phyloP scores from a whole-genome alignment of 495 filamentous ascomycete species.

The Collariella sp. region DNA sequence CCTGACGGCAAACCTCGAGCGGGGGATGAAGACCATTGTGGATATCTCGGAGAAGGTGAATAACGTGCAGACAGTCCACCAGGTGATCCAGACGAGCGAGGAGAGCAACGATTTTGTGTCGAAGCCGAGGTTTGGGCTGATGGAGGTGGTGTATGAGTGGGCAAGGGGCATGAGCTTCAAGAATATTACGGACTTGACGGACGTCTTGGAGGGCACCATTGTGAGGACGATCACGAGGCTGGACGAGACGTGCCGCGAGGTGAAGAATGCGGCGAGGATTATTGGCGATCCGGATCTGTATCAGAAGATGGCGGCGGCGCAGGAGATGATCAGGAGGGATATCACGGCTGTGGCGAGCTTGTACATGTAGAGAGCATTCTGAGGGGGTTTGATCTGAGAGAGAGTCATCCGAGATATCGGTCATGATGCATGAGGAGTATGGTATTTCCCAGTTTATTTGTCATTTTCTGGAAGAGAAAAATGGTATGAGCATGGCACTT shows the following conservation, averaged over 20 bases:
- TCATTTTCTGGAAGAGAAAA: neutral
- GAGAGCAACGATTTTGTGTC: slow-evolving; percentile 88
- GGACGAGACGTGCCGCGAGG: slow-evolving; percentile 94
- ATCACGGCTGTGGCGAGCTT: slow-evolving; percentile 82
- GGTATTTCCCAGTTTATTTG: neutral
- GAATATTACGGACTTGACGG: slow-evolving; percentile 92
- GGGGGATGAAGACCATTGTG: slow-evolving; percentile 77
- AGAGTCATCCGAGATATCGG: neutral
- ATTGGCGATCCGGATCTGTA: slow-evolving; percentile 93
- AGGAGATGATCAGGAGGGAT: slow-evolving; percentile 95
- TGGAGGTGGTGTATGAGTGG: slow-evolving; percentile 99
- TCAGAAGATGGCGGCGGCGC: slow-evolving; percentile 89
- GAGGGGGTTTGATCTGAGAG: neutral
- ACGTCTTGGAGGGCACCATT: slow-evolving; percentile 94
- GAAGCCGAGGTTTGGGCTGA: slow-evolving; percentile 78
- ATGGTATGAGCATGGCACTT: neutral
- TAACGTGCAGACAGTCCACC: slow-evolving; percentile 71
- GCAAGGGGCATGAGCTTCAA: slow-evolving; percentile 96
- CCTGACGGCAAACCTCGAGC: slow-evolving; percentile 75
- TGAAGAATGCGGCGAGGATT: slow-evolving; percentile 91
- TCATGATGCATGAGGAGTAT: neutral
- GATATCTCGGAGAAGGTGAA: slow-evolving; percentile 87
- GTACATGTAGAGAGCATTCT: slow-evolving; percentile 72
- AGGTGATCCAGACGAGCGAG: slow-evolving; percentile 82
- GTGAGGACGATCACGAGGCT: slow-evolving; percentile 85